phyloP scores from a whole-genome alignment of 1,284 basidiomycete species.

The Heterobasidion occidentale region DNA sequence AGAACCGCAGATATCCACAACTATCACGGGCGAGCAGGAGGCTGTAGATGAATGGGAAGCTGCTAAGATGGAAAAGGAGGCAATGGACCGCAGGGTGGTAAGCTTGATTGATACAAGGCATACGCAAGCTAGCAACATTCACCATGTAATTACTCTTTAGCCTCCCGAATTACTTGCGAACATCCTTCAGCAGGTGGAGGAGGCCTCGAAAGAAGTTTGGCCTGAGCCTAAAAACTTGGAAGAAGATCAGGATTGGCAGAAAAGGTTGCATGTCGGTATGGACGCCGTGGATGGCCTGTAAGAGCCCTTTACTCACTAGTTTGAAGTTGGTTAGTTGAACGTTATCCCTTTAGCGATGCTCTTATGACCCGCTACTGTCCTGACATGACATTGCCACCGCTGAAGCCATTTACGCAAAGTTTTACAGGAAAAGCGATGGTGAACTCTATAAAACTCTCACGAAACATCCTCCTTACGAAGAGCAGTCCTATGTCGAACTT shows the following conservation, averaged over 20 bases:
- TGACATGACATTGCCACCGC: slow-evolving; percentile 20
- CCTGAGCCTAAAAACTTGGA: slow-evolving; percentile 21
- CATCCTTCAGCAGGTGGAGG: slow-evolving; percentile 45
- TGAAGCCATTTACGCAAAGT: slow-evolving; percentile 43
- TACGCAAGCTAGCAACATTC: slow-evolving; percentile 7
- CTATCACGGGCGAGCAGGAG: slow-evolving; percentile 11
- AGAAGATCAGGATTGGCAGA: slow-evolving; percentile 18
- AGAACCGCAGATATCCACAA: slow-evolving; percentile 7
- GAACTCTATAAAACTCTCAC: slow-evolving; percentile 53
- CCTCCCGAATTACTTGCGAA: slow-evolving; percentile 57
- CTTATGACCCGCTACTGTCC: slow-evolving; percentile 20
- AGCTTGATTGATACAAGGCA: slow-evolving; percentile 19
- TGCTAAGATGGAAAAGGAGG: slow-evolving; percentile 50
- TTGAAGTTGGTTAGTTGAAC: background rate
- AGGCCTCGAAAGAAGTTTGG: slow-evolving; percentile 43
- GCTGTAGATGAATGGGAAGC: slow-evolving; percentile 57
- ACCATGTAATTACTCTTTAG: slow-evolving; percentile 25
- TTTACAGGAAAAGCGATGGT: slow-evolving; percentile 47
- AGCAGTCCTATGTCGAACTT: slow-evolving; percentile 59
- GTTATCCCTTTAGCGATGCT: slow-evolving; percentile 13
- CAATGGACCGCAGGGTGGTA: slow-evolving; percentile 55
- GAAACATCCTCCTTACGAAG: slow-evolving; percentile 43
- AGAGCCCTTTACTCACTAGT: slow-evolving; percentile 23
- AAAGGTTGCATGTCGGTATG: slow-evolving; percentile 31
- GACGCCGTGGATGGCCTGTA: slow-evolving; percentile 48